A percentile compares a stretch with the other conserved stretches of the same genome.
Evolutionary conservation across 2,329 filamentous ascomycete species (phyloP).

Genomic region (Spiromastix sp.): DNA sequence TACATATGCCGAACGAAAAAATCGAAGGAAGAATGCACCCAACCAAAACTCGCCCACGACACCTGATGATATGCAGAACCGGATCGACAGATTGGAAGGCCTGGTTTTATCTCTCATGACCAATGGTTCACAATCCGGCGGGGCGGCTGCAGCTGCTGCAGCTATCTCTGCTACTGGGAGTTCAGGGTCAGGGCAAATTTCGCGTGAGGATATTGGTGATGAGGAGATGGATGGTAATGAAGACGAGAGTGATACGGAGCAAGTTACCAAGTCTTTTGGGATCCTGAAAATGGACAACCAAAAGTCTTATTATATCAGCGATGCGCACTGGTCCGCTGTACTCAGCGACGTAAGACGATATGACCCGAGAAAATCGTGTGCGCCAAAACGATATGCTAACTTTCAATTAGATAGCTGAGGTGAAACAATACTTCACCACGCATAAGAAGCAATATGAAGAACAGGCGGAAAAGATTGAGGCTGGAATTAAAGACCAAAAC

Average conservation of each 20-base stretch:
- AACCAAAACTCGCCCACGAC: conserved; percentile 48
- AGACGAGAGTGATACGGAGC: conserved; percentile 59
- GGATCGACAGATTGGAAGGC: conserved; percentile 89
- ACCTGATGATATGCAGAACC: conserved; percentile 96
- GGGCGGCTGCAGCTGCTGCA: conserved; percentile 49
- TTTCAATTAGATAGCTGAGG: conserved; percentile 78
- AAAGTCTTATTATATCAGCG: conserved; percentile 71
- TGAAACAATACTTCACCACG: conserved; percentile 76
- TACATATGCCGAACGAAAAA: conserved; percentile 75
- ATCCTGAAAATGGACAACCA: conserved; percentile 70
- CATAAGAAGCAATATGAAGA: conserved; percentile 85
- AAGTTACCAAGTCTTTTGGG: conserved; percentile 64
- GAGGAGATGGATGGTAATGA: conserved; percentile 48
- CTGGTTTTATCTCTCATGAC: conserved; percentile 91
- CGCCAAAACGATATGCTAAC: no score
- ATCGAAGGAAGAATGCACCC: conserved; percentile 58
- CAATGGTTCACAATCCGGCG: conserved; percentile 58
- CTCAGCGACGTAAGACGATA: conserved; percentile 53
- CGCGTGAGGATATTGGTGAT: conserved; percentile 22
- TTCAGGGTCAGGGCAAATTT: conserved; percentile 27
- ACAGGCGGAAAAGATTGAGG: conserved; percentile 65
- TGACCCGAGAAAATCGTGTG: no score
- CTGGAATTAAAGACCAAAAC: conserved; percentile 47
- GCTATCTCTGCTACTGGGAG: conserved; percentile 18
- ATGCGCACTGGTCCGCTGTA: conserved; percentile 74